These are phyloP conservation scores for Rhizopogon vulgaris DNA, from an alignment of 768 basidiomycete genomes.

Conservation along the genomic window DNA sequence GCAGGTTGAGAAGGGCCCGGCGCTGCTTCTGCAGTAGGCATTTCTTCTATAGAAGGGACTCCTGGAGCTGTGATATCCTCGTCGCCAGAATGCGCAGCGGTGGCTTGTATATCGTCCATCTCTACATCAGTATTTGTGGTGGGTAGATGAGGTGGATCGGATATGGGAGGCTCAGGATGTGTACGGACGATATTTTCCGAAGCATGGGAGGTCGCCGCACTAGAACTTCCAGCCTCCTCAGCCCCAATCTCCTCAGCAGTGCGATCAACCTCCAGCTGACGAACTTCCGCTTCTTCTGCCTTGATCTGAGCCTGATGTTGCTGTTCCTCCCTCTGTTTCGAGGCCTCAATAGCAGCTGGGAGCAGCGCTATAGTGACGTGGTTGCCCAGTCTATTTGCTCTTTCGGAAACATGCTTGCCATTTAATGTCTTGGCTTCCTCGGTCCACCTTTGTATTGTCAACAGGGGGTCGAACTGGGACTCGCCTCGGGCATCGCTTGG, in stretches of 20 bases:
- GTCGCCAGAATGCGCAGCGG: constrained; percentile 15
- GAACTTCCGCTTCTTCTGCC: constrained; percentile 42
- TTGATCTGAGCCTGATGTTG: constrained; percentile 42
- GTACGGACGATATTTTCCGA: constrained; percentile 3
- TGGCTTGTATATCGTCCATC: constrained; percentile 37
- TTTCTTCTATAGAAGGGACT: constrained; percentile 12
- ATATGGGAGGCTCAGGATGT: neutral
- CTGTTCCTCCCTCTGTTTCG: constrained; percentile 37
- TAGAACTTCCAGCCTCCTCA: constrained; percentile 23
- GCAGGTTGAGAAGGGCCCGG: constrained; percentile 28
- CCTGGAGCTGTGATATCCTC: constrained; percentile 16
- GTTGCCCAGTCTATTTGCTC: constrained; percentile 59
- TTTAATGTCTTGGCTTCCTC: constrained; percentile 84
- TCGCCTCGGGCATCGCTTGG: constrained; percentile 40
- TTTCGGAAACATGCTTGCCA: constrained; percentile 64
- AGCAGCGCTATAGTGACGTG: constrained; percentile 71
- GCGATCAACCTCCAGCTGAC: constrained; percentile 33
- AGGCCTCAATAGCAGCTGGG: constrained; percentile 70
- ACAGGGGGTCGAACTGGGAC: constrained; percentile 58
- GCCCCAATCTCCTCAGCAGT: constrained; percentile 9
- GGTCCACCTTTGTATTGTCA: constrained; percentile 82
- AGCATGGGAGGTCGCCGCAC: neutral
- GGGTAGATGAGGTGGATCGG: constrained; percentile 7
- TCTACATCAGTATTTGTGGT: constrained; percentile 36
- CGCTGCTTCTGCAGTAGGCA: constrained; percentile 4